Conservation (phyloP, 345 rosid species). For the Cardamine chenopodiifolia region DNA sequence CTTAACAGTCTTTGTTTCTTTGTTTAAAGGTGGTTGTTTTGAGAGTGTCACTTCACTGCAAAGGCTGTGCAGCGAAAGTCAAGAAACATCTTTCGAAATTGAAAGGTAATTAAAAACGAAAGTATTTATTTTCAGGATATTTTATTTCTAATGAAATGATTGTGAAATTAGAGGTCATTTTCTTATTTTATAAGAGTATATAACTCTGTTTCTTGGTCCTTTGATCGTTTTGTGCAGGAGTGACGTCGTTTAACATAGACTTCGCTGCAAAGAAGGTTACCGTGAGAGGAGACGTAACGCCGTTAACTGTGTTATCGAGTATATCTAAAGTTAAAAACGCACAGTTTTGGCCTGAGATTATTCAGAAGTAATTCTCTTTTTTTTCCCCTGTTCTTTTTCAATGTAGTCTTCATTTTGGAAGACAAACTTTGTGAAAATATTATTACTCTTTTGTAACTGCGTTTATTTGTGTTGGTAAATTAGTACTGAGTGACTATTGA, state of each 20-base stretch:
- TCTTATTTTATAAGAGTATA: neutral
- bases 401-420: constrained; percentile 15
- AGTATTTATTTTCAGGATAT: neutral
- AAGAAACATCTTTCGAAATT: constrained; percentile 89
- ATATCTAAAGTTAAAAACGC: constrained; percentile 91
- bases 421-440: constrained; percentile 7
- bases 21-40: constrained; percentile 73
- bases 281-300: constrained; percentile 75
- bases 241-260: constrained; percentile 83
- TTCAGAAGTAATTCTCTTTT: constrained; percentile 12
- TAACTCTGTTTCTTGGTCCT: constrained; percentile 10
- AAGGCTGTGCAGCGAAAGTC: constrained; percentile 88
- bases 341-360: constrained; percentile 68
- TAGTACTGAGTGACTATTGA: neutral
- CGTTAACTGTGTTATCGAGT: constrained; percentile 68
- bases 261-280: constrained; percentile 92
- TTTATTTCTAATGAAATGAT: neutral
- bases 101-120: constrained; percentile 54
- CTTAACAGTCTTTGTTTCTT: neutral
- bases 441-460: neutral
- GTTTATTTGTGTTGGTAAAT: constrained; percentile 1
- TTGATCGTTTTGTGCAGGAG: constrained; percentile 56
- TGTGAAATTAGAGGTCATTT: neutral
- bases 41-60: constrained; percentile 93
- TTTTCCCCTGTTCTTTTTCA: neutral